Evolutionary conservation across 768 basidiomycete genomes (phyloP).

Genomic region (Phlegmacium glaucopus): DNA sequence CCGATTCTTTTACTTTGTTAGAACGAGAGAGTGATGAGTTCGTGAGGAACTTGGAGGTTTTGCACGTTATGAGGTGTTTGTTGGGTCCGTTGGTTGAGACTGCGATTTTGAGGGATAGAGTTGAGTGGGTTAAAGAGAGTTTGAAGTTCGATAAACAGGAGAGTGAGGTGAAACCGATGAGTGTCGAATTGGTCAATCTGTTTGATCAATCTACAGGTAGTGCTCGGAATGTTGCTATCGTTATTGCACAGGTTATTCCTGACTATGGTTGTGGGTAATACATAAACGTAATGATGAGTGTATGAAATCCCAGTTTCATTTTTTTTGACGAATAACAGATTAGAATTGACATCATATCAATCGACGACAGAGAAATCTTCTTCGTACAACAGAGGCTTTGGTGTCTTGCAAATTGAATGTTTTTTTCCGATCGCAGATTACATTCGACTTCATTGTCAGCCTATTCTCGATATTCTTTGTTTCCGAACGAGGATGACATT

Average conservation of each 20-base stretch:
- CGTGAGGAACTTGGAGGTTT: not conserved
- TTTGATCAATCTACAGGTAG: conserved; percentile 75
- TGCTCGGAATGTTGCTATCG: conserved; percentile 67
- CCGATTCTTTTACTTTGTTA: not conserved
- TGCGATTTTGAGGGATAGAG: conserved; percentile 59
- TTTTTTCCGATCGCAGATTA: too few species aligned
- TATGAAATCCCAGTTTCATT: too few species aligned
- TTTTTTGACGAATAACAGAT: too few species aligned
- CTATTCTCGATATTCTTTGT: too few species aligned
- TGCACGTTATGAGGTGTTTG: conserved; percentile 37
- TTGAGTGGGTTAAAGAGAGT: conserved; percentile 50
- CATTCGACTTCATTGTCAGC: too few species aligned
- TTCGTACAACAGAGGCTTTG: too few species aligned
- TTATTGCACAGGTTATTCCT: conserved; percentile 30
- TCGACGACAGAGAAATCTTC: too few species aligned
- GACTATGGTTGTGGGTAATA: not conserved
- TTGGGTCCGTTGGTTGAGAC: conserved; percentile 68
- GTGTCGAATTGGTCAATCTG: conserved; percentile 53
- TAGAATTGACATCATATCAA: too few species aligned
- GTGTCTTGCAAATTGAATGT: too few species aligned
- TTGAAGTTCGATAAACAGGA: conserved; percentile 16
- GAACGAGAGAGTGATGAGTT: not conserved
- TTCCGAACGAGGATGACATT: too few species aligned
- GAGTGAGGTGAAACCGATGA: not conserved
- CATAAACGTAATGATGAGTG: too few species aligned